These are phyloP conservation scores for Heracleum sosnowskyi DNA, from an alignment of 129 eudicot genomes.

Conservation along the genomic window DNA sequence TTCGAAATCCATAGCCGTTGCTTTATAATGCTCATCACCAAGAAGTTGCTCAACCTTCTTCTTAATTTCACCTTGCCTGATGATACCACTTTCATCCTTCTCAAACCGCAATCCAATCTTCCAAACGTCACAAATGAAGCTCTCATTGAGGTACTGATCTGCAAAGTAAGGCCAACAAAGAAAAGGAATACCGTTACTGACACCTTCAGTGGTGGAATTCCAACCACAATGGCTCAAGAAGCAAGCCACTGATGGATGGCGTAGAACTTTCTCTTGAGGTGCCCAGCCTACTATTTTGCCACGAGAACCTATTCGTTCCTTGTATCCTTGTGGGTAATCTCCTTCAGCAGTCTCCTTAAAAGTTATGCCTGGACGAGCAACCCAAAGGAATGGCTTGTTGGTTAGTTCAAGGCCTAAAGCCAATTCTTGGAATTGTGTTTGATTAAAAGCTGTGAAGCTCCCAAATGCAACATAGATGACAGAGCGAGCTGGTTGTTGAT, in stretches of 20 bases:
- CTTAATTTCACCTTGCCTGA: constrained; percentile 31
- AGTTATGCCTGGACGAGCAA: not conserved
- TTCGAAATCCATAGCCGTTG: constrained; percentile 26
- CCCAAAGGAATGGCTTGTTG: not conserved
- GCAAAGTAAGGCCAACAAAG: constrained; percentile 71
- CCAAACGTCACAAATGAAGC: constrained; percentile 26
- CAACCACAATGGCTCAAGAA: constrained; percentile 48
- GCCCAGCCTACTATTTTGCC: constrained; percentile 53
- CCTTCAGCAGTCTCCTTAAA: not conserved
- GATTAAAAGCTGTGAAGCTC: constrained; percentile 2
- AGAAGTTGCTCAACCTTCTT: constrained; percentile 43
- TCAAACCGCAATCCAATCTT: constrained; percentile 32
- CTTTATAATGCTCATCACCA: constrained; percentile 15
- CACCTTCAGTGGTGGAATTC: constrained; percentile 32
- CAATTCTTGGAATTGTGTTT: not conserved
- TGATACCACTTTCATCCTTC: constrained; percentile 37
- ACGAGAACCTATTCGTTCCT: constrained; percentile 25
- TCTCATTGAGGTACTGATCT: constrained; percentile 47
- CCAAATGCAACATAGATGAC: not conserved
- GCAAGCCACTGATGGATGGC: constrained; percentile 61
- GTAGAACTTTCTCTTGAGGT: constrained; percentile 45
- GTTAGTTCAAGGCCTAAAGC: constrained; percentile 6
- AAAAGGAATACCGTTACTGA: constrained; percentile 53
- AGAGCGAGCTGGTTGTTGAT: not conserved
- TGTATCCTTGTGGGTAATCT: constrained; percentile 36